Conservation (phyloP, 2,329 filamentous ascomycete species). For the Penicillium sp. region DNA sequence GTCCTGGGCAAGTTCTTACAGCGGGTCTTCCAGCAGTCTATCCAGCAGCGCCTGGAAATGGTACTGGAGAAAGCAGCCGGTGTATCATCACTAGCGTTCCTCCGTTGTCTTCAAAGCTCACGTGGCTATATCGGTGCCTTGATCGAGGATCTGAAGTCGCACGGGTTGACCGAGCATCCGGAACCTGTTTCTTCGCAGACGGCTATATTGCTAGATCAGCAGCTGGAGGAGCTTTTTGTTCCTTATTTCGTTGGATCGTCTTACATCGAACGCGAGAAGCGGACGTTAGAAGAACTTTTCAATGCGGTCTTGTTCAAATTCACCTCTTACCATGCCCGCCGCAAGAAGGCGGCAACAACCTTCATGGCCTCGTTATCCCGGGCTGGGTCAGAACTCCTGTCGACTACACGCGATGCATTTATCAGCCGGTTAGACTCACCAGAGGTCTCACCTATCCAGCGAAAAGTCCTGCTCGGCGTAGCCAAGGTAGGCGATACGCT, state of each 20-base stretch:
- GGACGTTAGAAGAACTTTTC: slow-evolving; percentile 68
- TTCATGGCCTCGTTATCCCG: slow-evolving; percentile 90
- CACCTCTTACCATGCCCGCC: slow-evolving; percentile 71
- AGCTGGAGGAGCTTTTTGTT: slow-evolving; percentile 58
- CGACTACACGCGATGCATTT: slow-evolving; percentile 82
- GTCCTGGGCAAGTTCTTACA: slow-evolving; percentile 89
- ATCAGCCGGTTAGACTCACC: slow-evolving; percentile 80
- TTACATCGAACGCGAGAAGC: slow-evolving; percentile 58
- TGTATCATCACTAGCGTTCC: slow-evolving; percentile 81
- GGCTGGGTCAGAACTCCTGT: slow-evolving; percentile 77
- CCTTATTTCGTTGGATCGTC: slow-evolving; percentile 58
- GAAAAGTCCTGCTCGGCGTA: slow-evolving; percentile 78
- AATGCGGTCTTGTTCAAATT: slow-evolving; percentile 93
- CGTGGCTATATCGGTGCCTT: slow-evolving; percentile 77
- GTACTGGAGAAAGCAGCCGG: slow-evolving; percentile 89
- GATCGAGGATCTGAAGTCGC: slow-evolving; percentile 85
- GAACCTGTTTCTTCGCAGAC: slow-evolving; percentile 83
- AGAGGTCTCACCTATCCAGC: slow-evolving; percentile 78
- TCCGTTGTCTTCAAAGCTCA: slow-evolving; percentile 82
- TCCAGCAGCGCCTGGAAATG: slow-evolving; percentile 91
- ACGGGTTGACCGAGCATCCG: slow-evolving; percentile 89
- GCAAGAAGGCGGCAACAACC: slow-evolving; percentile 79
- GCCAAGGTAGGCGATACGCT: slow-evolving; percentile 66
- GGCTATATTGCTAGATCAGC: slow-evolving; percentile 59
- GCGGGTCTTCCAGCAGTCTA: slow-evolving; percentile 92